Evolutionary conservation across 176 grass and related monocot species (phyloP), one percentile per base, ranked within the genome.

Genomic region (Cocos nucifera): DNA sequence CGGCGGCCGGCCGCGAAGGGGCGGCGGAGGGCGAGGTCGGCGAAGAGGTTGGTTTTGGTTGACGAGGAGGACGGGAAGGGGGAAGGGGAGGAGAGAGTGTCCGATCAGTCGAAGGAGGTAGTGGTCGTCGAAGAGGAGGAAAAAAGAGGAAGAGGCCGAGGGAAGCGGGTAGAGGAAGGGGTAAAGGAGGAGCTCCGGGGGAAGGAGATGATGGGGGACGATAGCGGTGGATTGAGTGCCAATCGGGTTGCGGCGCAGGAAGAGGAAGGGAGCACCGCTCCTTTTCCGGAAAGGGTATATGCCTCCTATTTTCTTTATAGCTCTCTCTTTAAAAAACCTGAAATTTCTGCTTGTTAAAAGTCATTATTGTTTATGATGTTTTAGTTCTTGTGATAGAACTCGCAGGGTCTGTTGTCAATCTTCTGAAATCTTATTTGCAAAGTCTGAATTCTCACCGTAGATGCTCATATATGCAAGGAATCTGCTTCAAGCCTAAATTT

Each of bases 201-300:
- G 64, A 67, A 67, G 64, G 50, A 30, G 22, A 30, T 27, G 50
- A 67, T 67, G 50, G 51, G 15, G 49, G 51, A 54, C 17, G 64
- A 67, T 29, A 67, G 25, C 10, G 67, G 67, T 58, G 67, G 67
- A 24, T 58, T 69, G 30, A 69, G 67, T n/a, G 67, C 67, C 19
- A 69, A 69, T 35, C 57, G n/a, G 27, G 67, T 58, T 48, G 67
- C 53, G 2, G 67, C 16, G 17, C 54, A 56, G 54, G 67, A 69
- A 69, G 67, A 69, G 54, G 67, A 69, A 30, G 67, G 67, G 30
- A 69, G 23, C 19, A 69, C 67, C 15, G 53, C 21, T 21, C 67
- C 67, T 22, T 69, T 69, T 27, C 66, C 67, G 1, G 54, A 69
- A 49, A 69, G 57, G 67, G 67, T 69, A 58, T 4, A 22, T 15